phyloP scores from a whole-genome alignment of 108 stramenopile genomes.

The Nitzschia sp. region DNA sequence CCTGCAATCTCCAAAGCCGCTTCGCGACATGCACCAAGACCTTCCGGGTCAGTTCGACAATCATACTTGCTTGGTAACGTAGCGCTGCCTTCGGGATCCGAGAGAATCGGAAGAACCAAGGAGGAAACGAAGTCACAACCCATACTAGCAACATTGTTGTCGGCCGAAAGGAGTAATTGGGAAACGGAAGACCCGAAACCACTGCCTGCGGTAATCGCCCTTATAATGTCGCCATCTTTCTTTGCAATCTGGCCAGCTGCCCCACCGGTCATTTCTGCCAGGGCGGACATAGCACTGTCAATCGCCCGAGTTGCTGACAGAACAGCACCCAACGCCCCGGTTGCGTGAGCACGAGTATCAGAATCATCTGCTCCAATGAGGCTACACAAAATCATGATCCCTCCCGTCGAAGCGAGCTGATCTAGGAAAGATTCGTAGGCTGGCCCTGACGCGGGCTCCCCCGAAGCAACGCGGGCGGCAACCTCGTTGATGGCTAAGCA shows the following conservation, averaged over 20 bases:
- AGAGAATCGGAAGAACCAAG: slow-evolving; percentile 64
- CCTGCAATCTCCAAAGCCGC: slow-evolving; percentile 73
- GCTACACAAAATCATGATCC: slow-evolving; percentile 79
- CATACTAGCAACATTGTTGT: slow-evolving; percentile 74
- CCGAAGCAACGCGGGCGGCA: slow-evolving; percentile 46
- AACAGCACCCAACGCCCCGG: slow-evolving; percentile 63
- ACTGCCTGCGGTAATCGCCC: slow-evolving; percentile 71
- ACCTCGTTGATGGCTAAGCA: slow-evolving; percentile 54
- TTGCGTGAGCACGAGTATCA: slow-evolving; percentile 80
- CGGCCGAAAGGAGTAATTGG: slow-evolving; percentile 72
- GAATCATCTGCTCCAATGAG: slow-evolving; percentile 72
- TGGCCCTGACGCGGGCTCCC: slow-evolving; percentile 19
- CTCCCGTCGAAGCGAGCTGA: slow-evolving; percentile 67
- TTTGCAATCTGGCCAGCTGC: slow-evolving; percentile 34
- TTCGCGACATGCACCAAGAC: slow-evolving; percentile 63
- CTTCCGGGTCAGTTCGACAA: slow-evolving; percentile 36
- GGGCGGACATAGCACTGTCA: slow-evolving; percentile 38
- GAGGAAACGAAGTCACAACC: slow-evolving; percentile 68
- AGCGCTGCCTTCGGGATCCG: slow-evolving; percentile 48
- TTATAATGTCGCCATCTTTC: slow-evolving; percentile 68
- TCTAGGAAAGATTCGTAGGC: slow-evolving; percentile 70
- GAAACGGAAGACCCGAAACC: slow-evolving; percentile 72
- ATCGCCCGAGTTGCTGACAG: slow-evolving; percentile 67
- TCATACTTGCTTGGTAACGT: slow-evolving; percentile 38
- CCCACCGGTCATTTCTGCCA: slow-evolving; percentile 52